A percentile compares a stretch with the other conserved stretches of the same genome.
phyloP scores from a whole-genome alignment of 2,329 filamentous ascomycete genomes.

The Parasarocladium wereldwijsianum region DNA sequence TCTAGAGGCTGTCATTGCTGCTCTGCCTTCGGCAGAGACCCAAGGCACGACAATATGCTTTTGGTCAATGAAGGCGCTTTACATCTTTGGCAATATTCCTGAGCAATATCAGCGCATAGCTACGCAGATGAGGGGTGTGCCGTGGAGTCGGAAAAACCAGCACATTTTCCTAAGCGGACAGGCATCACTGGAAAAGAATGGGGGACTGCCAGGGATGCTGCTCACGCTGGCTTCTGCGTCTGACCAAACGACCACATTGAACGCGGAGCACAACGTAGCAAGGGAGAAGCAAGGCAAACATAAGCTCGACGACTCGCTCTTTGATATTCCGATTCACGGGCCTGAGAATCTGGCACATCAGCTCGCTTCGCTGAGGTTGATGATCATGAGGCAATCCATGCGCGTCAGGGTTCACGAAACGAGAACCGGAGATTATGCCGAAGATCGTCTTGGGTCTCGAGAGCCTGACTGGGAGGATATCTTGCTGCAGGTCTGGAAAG shows the following conservation, averaged over 20 bases:
- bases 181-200: conserved; percentile 60
- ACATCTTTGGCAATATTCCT: conserved; percentile 67
- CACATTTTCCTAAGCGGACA: conserved; percentile 65
- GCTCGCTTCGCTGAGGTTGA: conserved; percentile 68
- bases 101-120: conserved; percentile 77
- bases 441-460: conserved; percentile 12
- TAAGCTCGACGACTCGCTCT: conserved; percentile 10
- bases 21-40: too few relatives aligned
- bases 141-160: conserved; percentile 52
- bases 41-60: background rate
- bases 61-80: conserved; percentile 21
- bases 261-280: conserved; percentile 28
- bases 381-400: conserved; percentile 75
- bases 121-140: conserved; percentile 50
- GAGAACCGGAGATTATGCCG: conserved; percentile 21
- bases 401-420: conserved; percentile 55
- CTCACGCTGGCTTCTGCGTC: conserved; percentile 52
- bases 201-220: conserved; percentile 73
- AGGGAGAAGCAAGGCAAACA: conserved; percentile 23
- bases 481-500: conserved; percentile 71
- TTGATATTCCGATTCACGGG: conserved; percentile 55
- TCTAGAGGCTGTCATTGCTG: too few relatives aligned
- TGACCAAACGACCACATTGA: conserved; percentile 33
- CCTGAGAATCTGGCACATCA: conserved; percentile 66
- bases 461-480: conserved; percentile 61